These are phyloP conservation scores for Gillenia trifoliata DNA, from an alignment of 306 rosid species.

Conservation along the genomic window DNA sequence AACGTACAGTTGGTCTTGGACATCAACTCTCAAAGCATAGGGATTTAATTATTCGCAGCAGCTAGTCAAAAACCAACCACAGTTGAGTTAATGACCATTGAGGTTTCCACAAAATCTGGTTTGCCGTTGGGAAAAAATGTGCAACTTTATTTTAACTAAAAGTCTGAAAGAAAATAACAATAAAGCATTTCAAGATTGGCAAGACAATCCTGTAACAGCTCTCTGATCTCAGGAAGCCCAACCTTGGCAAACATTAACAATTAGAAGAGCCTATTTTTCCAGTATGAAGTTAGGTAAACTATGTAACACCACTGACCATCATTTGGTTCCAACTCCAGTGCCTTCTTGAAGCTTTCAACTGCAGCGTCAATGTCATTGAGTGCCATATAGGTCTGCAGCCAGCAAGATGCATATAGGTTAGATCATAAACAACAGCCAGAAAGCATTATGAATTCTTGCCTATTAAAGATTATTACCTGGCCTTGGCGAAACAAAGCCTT, in stretches of 20 bases:
- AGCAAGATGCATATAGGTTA: not conserved
- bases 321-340: constrained; percentile 67
- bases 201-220: not conserved
- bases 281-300: not conserved
- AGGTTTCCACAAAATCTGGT: not conserved
- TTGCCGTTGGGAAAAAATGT: not conserved
- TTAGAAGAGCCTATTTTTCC: not conserved
- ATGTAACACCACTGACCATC: constrained; percentile 50
- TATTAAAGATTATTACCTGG: constrained; percentile 54
- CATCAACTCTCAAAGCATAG: not conserved
- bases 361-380: constrained; percentile 71
- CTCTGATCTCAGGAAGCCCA: not conserved
- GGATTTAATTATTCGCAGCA: not conserved
- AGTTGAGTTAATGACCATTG: not conserved
- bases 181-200: not conserved
- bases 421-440: not conserved
- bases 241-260: not conserved
- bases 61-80: not conserved
- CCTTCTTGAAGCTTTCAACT: constrained; percentile 68
- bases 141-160: not conserved
- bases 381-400: constrained; percentile 58
- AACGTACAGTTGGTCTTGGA: not conserved
- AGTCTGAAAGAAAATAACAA: not conserved
- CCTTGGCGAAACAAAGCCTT: constrained; percentile 92
- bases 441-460: not conserved